Base-by-base conservation (phyloP, 441 rosid genomes). In the Euphorbia schlechtendalii region DNA sequence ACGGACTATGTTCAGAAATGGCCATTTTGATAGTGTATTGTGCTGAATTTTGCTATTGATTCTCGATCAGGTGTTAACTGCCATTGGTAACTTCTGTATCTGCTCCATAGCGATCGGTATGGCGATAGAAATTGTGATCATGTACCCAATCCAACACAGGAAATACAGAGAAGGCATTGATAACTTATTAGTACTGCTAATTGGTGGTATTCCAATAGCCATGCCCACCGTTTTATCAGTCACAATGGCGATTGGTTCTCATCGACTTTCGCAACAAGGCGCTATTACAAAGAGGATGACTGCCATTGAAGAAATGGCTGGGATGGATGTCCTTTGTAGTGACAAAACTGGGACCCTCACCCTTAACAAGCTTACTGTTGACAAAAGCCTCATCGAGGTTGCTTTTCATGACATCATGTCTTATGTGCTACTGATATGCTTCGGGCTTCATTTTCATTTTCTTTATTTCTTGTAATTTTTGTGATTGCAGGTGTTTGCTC, bases 211-310 rank as follows among this genome's bases (percentile, higher is more conserved):
- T 71, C 98, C 98, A 17, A 93, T 93, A 13, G 98, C 98, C 24
- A 93, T 93, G 98, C 97, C 98, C 6, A 92, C 96, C 3, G 93
- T 92, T n/a, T 74, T 87, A 73, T 92, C 96, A 0, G 98, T 92
- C 46, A 92, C 97, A 66, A 93, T 93, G 97, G 97, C 99, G 48
- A 88, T 90, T 70, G 99, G 99, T 5, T 90, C 95, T 40, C 97
- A 93, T 55, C 85, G 96, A 36, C 80, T 93, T 27, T 83, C 96
- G 0, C 72, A 88, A 69, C 97, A 93, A 81, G 99, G 99, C 56
- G 99, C 99, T 70, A 93, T 93, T 69, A 93, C 96, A 14, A 93
- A 93, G 73, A 83, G 97, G 73, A 90, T 90, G 99, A 93, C 97
- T 3, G 99, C 97, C 25, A 93, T 93, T 34, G 96, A 93, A 76